Base-by-base conservation (phyloP, 116 monocot genomes). In the Posidonia oceanica region DNA sequence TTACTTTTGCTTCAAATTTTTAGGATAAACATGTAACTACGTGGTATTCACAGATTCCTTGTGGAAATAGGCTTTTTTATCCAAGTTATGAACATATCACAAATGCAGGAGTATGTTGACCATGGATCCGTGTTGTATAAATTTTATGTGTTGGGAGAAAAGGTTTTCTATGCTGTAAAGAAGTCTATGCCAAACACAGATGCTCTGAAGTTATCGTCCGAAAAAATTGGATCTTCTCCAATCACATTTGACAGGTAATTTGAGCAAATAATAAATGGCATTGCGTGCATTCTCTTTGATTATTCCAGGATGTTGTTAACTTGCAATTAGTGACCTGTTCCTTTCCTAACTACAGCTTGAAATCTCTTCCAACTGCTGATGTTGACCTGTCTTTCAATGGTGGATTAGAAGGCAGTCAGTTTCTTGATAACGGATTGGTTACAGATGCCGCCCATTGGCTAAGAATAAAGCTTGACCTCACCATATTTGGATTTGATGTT, bases 401-500 rank as follows among this genome's bases (percentile, higher is more conserved):
- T 36, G 61, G 12, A 17, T 72, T 74, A 48, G 11, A 48, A 48
- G 48, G 8, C 48, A 48, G 48, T 22, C 52, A 70, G 60, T 73
- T 54, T 67, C 75, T 97, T 36, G 87, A 92, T 74, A 44, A 83
- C 11, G 82, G 77, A 61, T 76, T 89, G 59, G 81, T 92, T 4
- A 63, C 76, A 61, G 60, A 68, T 71, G 87, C 92, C 55, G 89
- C 92, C 61, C 70, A 82, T 66, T 92, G 81, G 77, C 77, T 97
- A 29, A 86, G 76, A 75, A 62, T 66, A 57, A 62, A 51, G 36
- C 87, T 97, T 13, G 79, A 80, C 37, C 89, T 97, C 52, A 92
- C 97, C 11, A 85, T 97, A 74, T 89, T 97, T 78, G 97, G 97
- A 65, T 97, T 97, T 77, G 97, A 97, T 84, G 87, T 92, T 74